Conservation (phyloP, 208 protist species). For the Endotrypanum monterogeii region DNA sequence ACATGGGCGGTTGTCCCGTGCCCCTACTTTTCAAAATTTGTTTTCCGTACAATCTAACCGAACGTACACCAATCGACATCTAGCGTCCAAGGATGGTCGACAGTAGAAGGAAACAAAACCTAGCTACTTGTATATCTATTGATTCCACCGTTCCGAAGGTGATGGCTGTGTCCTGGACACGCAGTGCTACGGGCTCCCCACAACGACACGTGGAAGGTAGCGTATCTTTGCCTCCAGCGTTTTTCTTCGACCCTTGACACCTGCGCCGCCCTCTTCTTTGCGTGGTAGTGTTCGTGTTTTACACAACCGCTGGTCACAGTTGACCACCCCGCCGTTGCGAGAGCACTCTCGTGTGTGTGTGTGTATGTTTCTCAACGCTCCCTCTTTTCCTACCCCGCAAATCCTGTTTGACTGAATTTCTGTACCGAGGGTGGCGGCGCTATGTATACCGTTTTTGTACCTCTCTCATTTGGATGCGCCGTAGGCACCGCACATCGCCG, state of each 20-base stretch:
- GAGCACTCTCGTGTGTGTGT: background rate
- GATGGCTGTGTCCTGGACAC: background rate
- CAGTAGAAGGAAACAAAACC: background rate
- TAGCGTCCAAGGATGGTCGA: background rate
- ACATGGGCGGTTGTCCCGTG: background rate
- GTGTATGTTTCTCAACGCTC: background rate
- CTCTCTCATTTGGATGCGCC: background rate
- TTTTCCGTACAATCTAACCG: background rate
- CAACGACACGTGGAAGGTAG: too few relatives aligned
- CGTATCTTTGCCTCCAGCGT: background rate
- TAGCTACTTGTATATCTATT: background rate
- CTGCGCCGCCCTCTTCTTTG: background rate
- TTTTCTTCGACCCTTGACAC: too few relatives aligned
- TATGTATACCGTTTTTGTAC: background rate
- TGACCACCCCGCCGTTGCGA: background rate
- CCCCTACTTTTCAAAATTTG: background rate
- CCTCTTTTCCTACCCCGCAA: background rate
- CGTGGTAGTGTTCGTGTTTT: too few relatives aligned
- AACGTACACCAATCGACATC: background rate
- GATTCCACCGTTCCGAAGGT: background rate
- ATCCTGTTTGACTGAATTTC: background rate
- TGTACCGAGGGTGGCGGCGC: background rate
- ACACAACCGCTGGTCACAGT: too few relatives aligned
- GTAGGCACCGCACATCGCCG: background rate
- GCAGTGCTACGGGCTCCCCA: background rate